Conservation (phyloP, 345 rosid genomes). For the Eucalyptus viminalis region DNA sequence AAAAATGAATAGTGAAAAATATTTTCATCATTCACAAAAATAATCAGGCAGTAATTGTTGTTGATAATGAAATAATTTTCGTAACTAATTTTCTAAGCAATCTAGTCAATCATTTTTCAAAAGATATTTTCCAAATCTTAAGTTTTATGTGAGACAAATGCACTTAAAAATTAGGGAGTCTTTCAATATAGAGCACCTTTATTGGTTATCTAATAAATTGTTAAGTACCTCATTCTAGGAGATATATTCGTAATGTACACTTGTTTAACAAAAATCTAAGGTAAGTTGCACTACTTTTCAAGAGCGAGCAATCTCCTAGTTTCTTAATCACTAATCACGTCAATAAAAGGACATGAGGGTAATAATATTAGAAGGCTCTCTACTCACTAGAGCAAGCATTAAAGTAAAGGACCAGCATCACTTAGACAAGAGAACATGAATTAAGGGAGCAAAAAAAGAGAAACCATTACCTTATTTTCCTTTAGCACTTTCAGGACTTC, state of each 20-base stretch:
- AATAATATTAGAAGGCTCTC: not conserved
- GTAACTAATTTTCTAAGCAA: no score
- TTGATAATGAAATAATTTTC: no score
- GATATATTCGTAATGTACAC: not conserved
- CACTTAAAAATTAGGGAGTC: accelerated
- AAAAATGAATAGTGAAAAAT: no score
- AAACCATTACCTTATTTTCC: not conserved
- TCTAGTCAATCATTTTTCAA: accelerated
- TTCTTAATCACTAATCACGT: not conserved
- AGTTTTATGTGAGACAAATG: no score
- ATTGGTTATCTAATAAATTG: not conserved
- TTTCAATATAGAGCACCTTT: not conserved
- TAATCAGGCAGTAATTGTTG: no score
- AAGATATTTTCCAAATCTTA: no score
- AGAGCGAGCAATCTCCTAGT: not conserved
- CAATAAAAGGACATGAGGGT: not conserved
- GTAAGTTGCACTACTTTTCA: accelerated
- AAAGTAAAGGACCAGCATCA: not conserved
- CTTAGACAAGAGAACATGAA: not conserved
- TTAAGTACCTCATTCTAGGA: not conserved
- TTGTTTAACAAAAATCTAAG: not conserved
- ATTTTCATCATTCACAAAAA: accelerated
- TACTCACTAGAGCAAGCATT: not conserved
- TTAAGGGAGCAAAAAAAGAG: not conserved
- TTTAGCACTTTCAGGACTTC: not conserved